A percentile compares a stretch with the other conserved stretches of the same genome.
Conservation (phyloP, 2,329 filamentous ascomycete genomes). For the Pezicula neosporulosa region DNA sequence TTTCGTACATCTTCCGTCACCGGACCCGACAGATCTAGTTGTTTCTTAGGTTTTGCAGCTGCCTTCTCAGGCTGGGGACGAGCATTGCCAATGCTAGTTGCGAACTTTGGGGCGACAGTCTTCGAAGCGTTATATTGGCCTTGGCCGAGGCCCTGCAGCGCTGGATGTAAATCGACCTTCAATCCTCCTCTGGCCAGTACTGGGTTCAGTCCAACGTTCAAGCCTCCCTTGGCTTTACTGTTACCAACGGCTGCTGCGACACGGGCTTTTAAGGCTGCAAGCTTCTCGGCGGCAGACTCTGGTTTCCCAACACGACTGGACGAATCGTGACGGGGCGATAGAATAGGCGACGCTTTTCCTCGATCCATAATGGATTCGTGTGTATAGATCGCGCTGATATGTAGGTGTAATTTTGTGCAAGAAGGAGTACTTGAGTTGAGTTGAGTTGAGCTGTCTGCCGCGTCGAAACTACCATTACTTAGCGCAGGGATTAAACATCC, state of each 20-base stretch:
- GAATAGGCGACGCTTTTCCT: constrained; percentile 42
- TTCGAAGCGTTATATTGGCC: constrained; percentile 42
- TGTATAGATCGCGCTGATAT: constrained; percentile 16
- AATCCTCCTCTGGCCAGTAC: constrained; percentile 36
- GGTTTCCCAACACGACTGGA: constrained; percentile 52
- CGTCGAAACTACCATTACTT: too few species aligned
- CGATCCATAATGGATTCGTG: constrained; percentile 45
- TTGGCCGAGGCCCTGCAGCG: constrained; percentile 56
- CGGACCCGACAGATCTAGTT: constrained; percentile 53
- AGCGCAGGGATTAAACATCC: too few species aligned
- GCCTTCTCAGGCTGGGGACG: constrained; percentile 35
- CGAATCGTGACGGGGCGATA: constrained; percentile 54
- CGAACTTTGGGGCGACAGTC: constrained; percentile 31
- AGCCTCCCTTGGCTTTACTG: constrained; percentile 40
- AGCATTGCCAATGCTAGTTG: constrained; percentile 35
- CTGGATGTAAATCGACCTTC: constrained; percentile 52
- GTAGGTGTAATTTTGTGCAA: not conserved
- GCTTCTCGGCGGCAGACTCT: constrained; percentile 57
- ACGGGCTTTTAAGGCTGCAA: constrained; percentile 76
- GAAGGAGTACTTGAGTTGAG: not conserved
- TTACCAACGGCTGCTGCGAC: constrained; percentile 70
- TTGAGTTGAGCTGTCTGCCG: too few species aligned
- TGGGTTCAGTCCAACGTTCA: constrained; percentile 37
- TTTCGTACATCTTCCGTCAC: constrained; percentile 54
- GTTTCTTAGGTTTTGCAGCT: constrained; percentile 41